phyloP scores from a whole-genome alignment of 768 basidiomycete genomes.

The Crepidotus variabilis region DNA sequence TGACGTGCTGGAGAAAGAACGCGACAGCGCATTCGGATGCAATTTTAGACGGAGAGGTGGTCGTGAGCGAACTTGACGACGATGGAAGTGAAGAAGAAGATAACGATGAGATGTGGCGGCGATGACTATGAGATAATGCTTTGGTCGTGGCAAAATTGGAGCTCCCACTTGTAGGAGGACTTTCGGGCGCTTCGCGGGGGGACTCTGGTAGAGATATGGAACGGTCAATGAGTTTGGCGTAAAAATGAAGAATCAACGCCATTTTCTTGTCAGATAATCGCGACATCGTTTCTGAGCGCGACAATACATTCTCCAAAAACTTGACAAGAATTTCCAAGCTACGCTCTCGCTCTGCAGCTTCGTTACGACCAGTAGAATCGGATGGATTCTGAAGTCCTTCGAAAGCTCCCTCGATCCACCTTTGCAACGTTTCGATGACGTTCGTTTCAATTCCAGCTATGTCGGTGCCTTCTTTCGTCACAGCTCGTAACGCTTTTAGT shows the following conservation, averaged over 20 bases:
- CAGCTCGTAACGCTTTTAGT: constrained; percentile 61
- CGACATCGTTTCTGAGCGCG: constrained; percentile 49
- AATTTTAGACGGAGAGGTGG: constrained; percentile 28
- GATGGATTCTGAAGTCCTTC: constrained; percentile 38
- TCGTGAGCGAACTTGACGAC: constrained; percentile 23
- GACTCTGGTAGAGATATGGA: constrained; percentile 37
- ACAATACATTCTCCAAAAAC: constrained; percentile 51
- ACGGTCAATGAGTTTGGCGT: constrained; percentile 53
- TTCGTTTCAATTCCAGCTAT: constrained; percentile 61
- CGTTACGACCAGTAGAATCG: constrained; percentile 31
- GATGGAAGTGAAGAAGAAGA: constrained; percentile 42
- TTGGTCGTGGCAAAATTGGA: constrained; percentile 18
- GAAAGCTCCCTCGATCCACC: constrained; percentile 68
- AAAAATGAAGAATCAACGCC: constrained; percentile 54
- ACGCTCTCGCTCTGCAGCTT: constrained; percentile 58
- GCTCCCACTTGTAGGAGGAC: constrained; percentile 22
- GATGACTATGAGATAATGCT: constrained; percentile 36
- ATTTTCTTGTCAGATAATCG: constrained; percentile 59
- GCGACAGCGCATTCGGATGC: constrained; percentile 62
- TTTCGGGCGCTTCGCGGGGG: constrained; percentile 31
- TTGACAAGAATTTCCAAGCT: constrained; percentile 57
- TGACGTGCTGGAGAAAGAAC: constrained; percentile 62
- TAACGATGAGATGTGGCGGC: constrained; percentile 59
- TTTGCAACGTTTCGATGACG: constrained; percentile 51
- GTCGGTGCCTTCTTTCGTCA: constrained; percentile 59